A percentile compares a stretch with the other conserved stretches of the same genome.
Evolutionary conservation across 176 grass and related monocot genomes (phyloP).

Genomic region (Elaeis guineensis): DNA sequence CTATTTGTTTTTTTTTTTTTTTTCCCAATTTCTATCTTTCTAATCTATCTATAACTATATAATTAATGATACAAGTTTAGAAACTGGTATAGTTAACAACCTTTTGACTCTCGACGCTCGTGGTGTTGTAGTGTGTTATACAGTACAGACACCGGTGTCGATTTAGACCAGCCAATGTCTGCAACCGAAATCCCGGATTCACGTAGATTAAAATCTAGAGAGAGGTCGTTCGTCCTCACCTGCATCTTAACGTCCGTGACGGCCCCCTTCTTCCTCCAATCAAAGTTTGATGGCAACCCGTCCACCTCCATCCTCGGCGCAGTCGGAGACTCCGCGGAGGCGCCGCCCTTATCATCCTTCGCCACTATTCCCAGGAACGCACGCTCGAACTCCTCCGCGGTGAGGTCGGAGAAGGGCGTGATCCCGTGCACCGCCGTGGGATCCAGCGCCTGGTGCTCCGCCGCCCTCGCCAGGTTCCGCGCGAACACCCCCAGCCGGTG

Average conservation of each 20-base stretch:
- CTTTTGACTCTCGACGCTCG: no score
- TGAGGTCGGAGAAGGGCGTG: conserved; percentile 87
- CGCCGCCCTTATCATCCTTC: not conserved
- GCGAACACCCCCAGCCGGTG: conserved; percentile 65
- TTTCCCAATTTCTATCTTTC: no score
- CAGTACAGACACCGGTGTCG: no score
- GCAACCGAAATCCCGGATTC: no score
- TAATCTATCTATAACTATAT: no score
- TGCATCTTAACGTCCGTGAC: conserved; percentile 78
- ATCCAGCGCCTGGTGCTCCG: conserved; percentile 69
- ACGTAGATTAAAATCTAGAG: no score
- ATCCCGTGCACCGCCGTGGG: conserved; percentile 62
- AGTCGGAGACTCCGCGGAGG: not conserved
- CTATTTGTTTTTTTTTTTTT: no score
- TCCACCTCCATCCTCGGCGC: conserved; percentile 34
- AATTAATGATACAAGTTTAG: no score
- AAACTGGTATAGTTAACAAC: no score
- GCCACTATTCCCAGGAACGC: conserved; percentile 37
- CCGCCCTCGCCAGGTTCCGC: conserved; percentile 56
- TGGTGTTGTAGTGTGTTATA: no score
- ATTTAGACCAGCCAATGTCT: no score
- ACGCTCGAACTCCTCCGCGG: conserved; percentile 63
- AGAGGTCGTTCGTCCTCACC: not conserved
- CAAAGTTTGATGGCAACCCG: conserved; percentile 52
- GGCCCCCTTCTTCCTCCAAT: conserved; percentile 72